Base-by-base conservation (phyloP, 345 rosid genomes). In the Euphorbia lathyris region DNA sequence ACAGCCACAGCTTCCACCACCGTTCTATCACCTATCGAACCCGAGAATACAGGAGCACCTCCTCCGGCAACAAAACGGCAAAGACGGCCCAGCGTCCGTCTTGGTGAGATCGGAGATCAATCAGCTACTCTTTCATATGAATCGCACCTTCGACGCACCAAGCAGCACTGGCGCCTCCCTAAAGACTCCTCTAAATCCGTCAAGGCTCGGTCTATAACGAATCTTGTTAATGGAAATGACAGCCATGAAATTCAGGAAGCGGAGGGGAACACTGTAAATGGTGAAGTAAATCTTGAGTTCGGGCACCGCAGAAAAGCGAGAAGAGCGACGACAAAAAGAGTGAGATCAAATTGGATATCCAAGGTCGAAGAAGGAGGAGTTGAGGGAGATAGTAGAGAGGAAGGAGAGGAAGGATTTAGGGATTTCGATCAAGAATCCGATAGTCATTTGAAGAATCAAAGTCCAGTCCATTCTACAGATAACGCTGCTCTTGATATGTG, bases 131-230 rank as follows among this genome's bases (percentile, higher is more conserved):
- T 79, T 42, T 64, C 82, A 17, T 76, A 75, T 51, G 89, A 87
- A 9, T 71, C 80, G 38, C 85, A 80, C 50, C 30, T 65, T 32
- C 86, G 87, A 22, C 92, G 88, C 38, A 62, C 76, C 48, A 84
- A 84, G 72, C 83, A 72, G 12, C 70, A 82, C 12, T 81, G 82
- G 80, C 79, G 87, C 23, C 68, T 63, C 36, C 82, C 77, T 7
- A 83, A 58, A 58, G 89, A 87, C 12, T 51, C 78, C 14, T 60
- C 80, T 5, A 84, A 84, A 69, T 79, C 88, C 22, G 61, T 74
- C 52, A 88, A 86, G 71, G 87, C 93, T 10, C 86, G 93, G 17
- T 83, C 90, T 26, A 56, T 88, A 68, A 83, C 84, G 27, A 78
- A 86, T 72, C 87, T 88, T 51, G 90, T 81, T 22, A 83, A 84